Evolutionary conservation across 768 basidiomycete genomes (phyloP).

Genomic region (Trametes villosa): DNA sequence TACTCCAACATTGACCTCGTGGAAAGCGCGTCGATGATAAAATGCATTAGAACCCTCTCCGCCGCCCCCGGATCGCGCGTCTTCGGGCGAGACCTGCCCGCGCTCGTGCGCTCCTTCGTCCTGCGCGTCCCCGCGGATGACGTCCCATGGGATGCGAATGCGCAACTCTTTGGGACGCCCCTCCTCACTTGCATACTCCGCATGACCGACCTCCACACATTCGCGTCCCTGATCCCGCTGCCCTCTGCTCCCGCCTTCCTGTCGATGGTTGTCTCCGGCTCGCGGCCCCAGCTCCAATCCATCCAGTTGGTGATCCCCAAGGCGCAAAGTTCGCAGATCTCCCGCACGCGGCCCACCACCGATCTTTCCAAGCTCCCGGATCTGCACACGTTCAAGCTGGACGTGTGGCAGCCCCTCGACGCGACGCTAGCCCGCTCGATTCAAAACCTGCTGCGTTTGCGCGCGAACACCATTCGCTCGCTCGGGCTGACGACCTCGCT

Average conservation of each 20-base stretch:
- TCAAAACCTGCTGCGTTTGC: not conserved
- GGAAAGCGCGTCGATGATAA: not conserved
- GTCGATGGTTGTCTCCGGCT: not conserved
- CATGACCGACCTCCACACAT: not conserved
- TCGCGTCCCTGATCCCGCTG: not conserved
- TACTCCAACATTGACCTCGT: not conserved
- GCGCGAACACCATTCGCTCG: not conserved
- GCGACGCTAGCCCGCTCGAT: not conserved
- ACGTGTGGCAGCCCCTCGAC: not conserved
- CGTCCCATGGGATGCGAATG: not conserved
- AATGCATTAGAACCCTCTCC: not conserved
- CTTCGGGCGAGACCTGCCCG: not conserved
- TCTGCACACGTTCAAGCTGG: not conserved
- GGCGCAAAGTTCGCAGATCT: not conserved
- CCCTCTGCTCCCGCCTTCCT: not conserved
- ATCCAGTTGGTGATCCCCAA: not conserved
- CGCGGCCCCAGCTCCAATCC: not conserved
- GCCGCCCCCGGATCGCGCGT: not conserved
- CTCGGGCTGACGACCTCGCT: not conserved
- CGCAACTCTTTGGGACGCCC: not conserved
- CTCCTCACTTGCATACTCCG: not conserved
- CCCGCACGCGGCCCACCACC: not conserved
- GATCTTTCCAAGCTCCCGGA: not conserved
- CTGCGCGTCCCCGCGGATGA: not conserved
- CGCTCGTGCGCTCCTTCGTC: not conserved